These are phyloP conservation scores for Fragaria nilgerrensis DNA, from an alignment of 306 rosid species.

Conservation along the genomic window DNA sequence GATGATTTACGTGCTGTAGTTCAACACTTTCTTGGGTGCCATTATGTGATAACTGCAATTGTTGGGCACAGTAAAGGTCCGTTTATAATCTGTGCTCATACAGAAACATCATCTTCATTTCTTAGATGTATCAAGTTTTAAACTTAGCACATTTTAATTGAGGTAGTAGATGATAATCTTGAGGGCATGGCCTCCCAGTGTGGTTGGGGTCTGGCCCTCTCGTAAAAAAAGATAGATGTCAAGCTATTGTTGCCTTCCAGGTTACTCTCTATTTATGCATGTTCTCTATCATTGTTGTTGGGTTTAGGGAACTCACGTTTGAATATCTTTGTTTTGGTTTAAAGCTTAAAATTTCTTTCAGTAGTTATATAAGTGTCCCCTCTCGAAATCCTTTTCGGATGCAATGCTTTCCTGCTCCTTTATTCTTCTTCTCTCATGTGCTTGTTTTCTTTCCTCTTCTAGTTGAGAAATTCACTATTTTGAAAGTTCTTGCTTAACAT, in stretches of 20 bases:
- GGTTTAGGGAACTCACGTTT: neutral
- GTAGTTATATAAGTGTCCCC: neutral
- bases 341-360: neutral
- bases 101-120: neutral
- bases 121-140: neutral
- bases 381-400: neutral
- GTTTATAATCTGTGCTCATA: conserved; percentile 16
- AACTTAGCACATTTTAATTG: no score
- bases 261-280: neutral
- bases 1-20: conserved; percentile 71
- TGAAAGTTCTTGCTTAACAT: neutral
- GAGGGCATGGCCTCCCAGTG: neutral
- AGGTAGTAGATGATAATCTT: conserved; percentile 1
- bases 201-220: neutral
- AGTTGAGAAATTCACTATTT: neutral
- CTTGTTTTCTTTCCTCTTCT: neutral
- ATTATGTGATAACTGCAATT: conserved; percentile 50
- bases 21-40: conserved; percentile 53
- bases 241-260: neutral
- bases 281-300: neutral
- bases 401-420: neutral
- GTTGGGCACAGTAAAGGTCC: conserved; percentile 94
- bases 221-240: neutral
- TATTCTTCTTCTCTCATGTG: neutral
- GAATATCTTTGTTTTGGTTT: neutral